These are phyloP conservation scores for Phlebiopsis gigantea DNA, from an alignment of 768 basidiomycete genomes.

Conservation along the genomic window DNA sequence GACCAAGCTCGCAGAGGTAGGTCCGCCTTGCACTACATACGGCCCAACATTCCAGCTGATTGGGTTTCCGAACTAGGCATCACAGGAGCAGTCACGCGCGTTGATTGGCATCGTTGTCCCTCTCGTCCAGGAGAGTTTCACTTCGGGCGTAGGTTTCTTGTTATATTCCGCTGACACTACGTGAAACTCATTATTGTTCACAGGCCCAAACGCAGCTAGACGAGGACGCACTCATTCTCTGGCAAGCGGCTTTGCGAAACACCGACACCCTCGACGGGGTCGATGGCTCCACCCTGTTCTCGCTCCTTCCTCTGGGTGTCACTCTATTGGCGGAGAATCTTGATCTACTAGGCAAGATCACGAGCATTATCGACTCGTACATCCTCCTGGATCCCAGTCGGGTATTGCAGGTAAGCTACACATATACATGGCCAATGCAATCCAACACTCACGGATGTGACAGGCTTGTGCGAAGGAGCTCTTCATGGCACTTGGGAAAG, in stretches of 20 bases:
- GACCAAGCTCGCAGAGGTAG: slow-evolving; percentile 63
- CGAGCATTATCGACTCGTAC: slow-evolving; percentile 70
- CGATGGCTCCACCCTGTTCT: slow-evolving; percentile 49
- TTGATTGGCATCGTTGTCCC: slow-evolving; percentile 18
- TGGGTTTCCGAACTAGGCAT: slow-evolving; percentile 43
- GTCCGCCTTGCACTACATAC: slow-evolving; percentile 11
- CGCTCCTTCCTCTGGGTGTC: slow-evolving; percentile 61
- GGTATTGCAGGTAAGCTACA: slow-evolving; percentile 53
- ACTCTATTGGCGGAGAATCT: slow-evolving; percentile 60
- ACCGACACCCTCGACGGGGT: slow-evolving; percentile 44
- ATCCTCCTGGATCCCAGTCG: slow-evolving; percentile 60
- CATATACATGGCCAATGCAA: background rate
- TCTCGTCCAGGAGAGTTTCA: slow-evolving; percentile 22
- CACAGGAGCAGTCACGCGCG: slow-evolving; percentile 36
- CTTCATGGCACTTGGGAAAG: slow-evolving; percentile 49
- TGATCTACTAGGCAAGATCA: slow-evolving; percentile 67
- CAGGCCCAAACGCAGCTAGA: slow-evolving; percentile 70
- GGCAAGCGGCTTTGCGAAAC: slow-evolving; percentile 68
- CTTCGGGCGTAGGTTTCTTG: slow-evolving; percentile 17
- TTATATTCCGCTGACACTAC: slow-evolving; percentile 3
- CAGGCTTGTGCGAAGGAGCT: slow-evolving; percentile 54
- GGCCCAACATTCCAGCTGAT: background rate
- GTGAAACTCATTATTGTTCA: background rate
- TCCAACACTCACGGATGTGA: background rate
- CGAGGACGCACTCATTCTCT: slow-evolving; percentile 71